phyloP scores from a whole-genome alignment of 2,329 filamentous ascomycete genomes.

The Purpureocillium lavendulum region DNA sequence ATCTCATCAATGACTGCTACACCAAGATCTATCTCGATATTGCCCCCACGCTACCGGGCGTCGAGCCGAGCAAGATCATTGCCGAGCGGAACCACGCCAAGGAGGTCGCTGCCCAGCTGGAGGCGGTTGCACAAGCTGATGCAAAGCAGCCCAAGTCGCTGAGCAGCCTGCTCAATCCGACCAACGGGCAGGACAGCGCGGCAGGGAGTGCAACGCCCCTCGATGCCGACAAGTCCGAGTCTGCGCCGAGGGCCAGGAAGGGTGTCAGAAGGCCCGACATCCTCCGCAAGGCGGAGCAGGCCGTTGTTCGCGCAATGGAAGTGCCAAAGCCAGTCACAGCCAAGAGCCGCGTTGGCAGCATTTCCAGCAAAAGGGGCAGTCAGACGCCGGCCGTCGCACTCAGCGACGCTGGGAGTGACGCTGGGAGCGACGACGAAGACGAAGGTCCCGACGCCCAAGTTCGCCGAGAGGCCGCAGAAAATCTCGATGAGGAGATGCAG shows the following conservation, averaged over 20 bases:
- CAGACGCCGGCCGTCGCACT: conserved; percentile 26
- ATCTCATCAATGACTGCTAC: conserved; percentile 88
- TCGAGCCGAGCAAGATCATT: conserved; percentile 36
- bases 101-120: conserved; percentile 29
- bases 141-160: conserved; percentile 26
- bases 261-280: conserved; percentile 47
- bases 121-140: conserved; percentile 17
- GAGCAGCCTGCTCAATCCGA: conserved; percentile 32
- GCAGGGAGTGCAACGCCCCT: conserved; percentile 24
- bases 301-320: conserved; percentile 41
- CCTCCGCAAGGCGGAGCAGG: conserved; percentile 53
- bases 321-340: conserved; percentile 32
- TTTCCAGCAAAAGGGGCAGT: conserved; percentile 40
- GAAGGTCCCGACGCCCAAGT: conserved; percentile 29
- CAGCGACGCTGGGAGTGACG: conserved; percentile 30
- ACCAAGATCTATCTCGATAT: conserved; percentile 65
- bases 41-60: conserved; percentile 47
- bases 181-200: conserved; percentile 28
- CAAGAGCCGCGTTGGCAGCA: conserved; percentile 43
- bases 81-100: conserved; percentile 35
- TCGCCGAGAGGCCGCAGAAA: conserved; percentile 23
- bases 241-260: conserved; percentile 29
- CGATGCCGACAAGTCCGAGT: conserved; percentile 32
- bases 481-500: conserved; percentile 33
- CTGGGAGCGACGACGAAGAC: conserved; percentile 27